Conservation (phyloP, 1,139 yeast genomes). For the Taphrina sp. region DNA sequence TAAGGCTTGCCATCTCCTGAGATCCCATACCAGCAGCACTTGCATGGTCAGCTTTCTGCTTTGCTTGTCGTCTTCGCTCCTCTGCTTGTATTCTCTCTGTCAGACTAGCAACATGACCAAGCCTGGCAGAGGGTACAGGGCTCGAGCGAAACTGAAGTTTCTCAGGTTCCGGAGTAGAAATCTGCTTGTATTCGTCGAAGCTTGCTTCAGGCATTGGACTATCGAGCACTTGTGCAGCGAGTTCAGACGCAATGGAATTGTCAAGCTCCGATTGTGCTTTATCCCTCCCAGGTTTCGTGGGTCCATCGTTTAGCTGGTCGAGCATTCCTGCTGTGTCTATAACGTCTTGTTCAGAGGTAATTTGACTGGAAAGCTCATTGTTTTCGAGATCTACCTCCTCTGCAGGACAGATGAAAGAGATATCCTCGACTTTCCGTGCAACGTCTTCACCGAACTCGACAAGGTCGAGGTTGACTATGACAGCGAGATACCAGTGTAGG, state of each 20-base stretch:
- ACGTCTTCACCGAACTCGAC: conserved; percentile 20
- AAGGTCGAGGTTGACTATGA: conserved; percentile 53
- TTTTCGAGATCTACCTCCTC: not conserved
- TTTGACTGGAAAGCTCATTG: not conserved
- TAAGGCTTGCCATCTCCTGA: conserved; percentile 1
- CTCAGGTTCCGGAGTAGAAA: not conserved
- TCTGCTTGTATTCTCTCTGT: conserved; percentile 3
- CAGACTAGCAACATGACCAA: no score
- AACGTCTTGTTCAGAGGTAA: not conserved
- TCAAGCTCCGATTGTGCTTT: not conserved
- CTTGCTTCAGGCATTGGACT: not conserved
- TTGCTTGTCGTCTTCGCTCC: no score
- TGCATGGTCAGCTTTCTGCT: not conserved
- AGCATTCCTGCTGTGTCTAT: not conserved
- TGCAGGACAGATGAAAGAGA: conserved; percentile 9
- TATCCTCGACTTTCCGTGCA: conserved; percentile 5
- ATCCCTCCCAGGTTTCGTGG: no score
- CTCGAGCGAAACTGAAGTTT: not conserved
- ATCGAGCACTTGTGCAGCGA: not conserved
- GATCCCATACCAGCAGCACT: not conserved
- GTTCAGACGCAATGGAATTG: not conserved
- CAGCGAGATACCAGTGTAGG: conserved; percentile 82
- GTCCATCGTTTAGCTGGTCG: conserved; percentile 4
- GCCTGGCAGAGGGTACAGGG: no score
- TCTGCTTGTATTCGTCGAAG: not conserved